Percentiles rank a stretch among this genome's conserved stretches.
These are phyloP conservation scores for Perilla frutescens DNA, from an alignment of 257 asterid genomes.

Conservation along the genomic window DNA sequence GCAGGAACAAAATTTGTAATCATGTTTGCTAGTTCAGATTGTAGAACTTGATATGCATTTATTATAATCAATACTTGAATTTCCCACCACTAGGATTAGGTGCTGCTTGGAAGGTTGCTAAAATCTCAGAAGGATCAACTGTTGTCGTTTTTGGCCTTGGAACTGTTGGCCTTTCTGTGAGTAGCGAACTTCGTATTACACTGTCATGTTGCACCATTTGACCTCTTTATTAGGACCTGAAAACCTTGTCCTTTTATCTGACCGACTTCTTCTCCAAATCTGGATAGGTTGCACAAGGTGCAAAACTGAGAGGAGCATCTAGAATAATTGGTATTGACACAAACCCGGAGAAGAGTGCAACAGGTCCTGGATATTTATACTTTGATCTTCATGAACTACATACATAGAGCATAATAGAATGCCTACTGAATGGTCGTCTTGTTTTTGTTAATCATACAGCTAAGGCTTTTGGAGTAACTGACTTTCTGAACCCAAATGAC, in stretches of 20 bases:
- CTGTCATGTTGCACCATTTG: background rate
- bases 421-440: constrained; percentile 13
- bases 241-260: constrained; percentile 6
- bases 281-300: constrained; percentile 93
- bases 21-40: constrained; percentile 1
- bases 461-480: constrained; percentile 86
- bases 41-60: constrained; percentile 19
- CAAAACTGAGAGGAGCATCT: constrained; percentile 87
- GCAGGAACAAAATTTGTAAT: background rate
- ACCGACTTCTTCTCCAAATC: constrained; percentile 10
- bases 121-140: constrained; percentile 78
- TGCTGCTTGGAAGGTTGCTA: constrained; percentile 98
- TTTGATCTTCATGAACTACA: constrained; percentile 15
- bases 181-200: constrained; percentile 40
- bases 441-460: constrained; percentile 54
- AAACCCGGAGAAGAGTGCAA: constrained; percentile 66
- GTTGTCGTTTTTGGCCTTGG: constrained; percentile 94
- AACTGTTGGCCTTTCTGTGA: constrained; percentile 96
- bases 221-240: constrained; percentile 10
- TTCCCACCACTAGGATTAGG: constrained; percentile 69
- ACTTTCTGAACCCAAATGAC: constrained; percentile 78
- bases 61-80: constrained; percentile 16
- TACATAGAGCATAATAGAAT: constrained; percentile 10
- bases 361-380: constrained; percentile 48
- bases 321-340: constrained; percentile 87